Evolutionary conservation across 495 filamentous ascomycete species (phyloP), one percentile per base, ranked within the genome.

Genomic region (Eremomyces bilateralis): DNA sequence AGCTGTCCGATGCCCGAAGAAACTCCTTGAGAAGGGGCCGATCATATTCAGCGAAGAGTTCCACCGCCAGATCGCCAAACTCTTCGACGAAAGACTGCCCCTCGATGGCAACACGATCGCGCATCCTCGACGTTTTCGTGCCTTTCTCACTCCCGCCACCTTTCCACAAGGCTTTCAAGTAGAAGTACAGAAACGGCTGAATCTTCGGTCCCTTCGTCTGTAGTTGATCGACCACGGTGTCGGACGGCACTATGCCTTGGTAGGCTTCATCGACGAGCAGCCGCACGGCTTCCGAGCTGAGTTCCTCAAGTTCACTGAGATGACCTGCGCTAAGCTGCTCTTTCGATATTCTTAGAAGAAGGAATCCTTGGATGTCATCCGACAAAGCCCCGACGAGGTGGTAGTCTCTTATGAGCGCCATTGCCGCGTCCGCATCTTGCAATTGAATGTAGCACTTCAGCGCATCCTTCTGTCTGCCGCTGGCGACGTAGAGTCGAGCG

Each of bases 181-280:
- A 94, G 56, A 95, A 84, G 56, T 77, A 97, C 4, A 90, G 67
- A 49, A 88, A 93, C 41, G 58, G 47, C 61, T 58, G 36, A 58
- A 58, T 40, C 57, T 54, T 12, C 37, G 41, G 22, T 32, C 54
- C 34, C 37, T 51, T 21, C 8, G 52, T 51, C 35, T 65, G 41
- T 2, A 97, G 63, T 42, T 95, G 85, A 18, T 32, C 30, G 21
- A 95, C 74, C 3, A 95, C 82, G 0, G 67, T 62, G 2, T 73
- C 63, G 0, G 84, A 79, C 8, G 62, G 72, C 12, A 97, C 77
- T 28, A 85, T 74, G 1, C 88, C 88, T 31, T 82, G 77, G 35
- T 78, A 72, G 5, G 83, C 82, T 54, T 93, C 88, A 20, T 80
- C 67, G n/a, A 85, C 83, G 15, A 97, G 74, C 15, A 95, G 63